A percentile compares a stretch with the other conserved stretches of the same genome.
Conservation (phyloP, 2,329 filamentous ascomycete species). For the Colletotrichum sansevieriae region DNA sequence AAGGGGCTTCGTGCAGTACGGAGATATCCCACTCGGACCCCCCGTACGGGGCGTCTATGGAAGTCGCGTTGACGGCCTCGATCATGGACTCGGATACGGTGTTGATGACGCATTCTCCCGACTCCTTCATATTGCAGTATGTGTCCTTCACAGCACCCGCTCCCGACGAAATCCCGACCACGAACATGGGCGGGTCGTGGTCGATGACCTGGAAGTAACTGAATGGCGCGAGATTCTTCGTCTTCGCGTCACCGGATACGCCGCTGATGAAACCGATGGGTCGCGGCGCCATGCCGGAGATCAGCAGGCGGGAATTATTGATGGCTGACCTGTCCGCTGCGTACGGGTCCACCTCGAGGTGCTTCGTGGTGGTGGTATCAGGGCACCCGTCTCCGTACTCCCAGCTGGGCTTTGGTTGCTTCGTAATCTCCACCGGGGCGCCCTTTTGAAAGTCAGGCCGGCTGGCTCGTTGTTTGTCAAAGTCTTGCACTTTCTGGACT, state of each 20-base stretch:
- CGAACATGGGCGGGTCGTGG: slow-evolving; percentile 89
- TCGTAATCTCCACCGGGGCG: too few species aligned
- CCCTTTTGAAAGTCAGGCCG: too few species aligned
- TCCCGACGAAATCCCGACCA: slow-evolving; percentile 64
- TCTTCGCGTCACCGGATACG: slow-evolving; percentile 67
- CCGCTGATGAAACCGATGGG: slow-evolving; percentile 71
- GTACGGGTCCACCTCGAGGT: slow-evolving; percentile 83
- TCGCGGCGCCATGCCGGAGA: slow-evolving; percentile 68
- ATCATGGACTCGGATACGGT: slow-evolving; percentile 75
- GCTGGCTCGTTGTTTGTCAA: too few species aligned
- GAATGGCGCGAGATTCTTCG: slow-evolving; percentile 84
- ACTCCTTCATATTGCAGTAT: slow-evolving; percentile 78
- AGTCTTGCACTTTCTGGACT: too few species aligned
- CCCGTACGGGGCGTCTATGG: slow-evolving; percentile 82
- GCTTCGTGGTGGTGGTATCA: too few species aligned
- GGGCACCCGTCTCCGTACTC: too few species aligned
- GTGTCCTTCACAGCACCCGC: slow-evolving; percentile 78
- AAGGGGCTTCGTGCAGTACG: slow-evolving; percentile 58
- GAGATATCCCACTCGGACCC: slow-evolving; percentile 83
- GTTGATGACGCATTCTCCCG: slow-evolving; percentile 84
- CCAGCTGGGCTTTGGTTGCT: too few species aligned
- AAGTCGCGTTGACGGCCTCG: slow-evolving; percentile 86
- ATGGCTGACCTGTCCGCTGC: slow-evolving; percentile 73
- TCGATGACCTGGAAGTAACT: slow-evolving; percentile 86
- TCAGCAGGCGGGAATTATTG: slow-evolving; percentile 92